A percentile compares a stretch with the other conserved stretches of the same genome.
These are phyloP conservation scores for Starmerella riodocensis DNA, from an alignment of 805 yeast species.

Conservation along the genomic window DNA sequence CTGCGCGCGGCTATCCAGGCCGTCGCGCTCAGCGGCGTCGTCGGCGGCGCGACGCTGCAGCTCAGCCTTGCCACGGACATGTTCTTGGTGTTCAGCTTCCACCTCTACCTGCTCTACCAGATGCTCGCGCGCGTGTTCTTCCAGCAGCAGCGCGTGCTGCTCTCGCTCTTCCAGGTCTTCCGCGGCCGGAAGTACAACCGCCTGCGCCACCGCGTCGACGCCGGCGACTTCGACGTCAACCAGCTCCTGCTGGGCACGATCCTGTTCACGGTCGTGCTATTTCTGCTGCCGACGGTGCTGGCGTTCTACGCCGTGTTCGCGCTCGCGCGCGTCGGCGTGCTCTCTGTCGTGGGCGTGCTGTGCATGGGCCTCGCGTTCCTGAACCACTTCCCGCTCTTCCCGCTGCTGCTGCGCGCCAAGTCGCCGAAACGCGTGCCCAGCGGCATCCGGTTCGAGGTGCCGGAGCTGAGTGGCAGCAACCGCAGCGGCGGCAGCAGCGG, in stretches of 20 bases:
- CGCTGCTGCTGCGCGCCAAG: slow-evolving; percentile 61
- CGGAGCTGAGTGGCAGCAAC: not conserved
- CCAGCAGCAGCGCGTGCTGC: slow-evolving; percentile 55
- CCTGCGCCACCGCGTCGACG: slow-evolving; percentile 73
- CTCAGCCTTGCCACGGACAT: slow-evolving; percentile 56
- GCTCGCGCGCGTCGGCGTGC: slow-evolving; percentile 38
- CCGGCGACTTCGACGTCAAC: slow-evolving; percentile 70
- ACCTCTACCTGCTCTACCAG: slow-evolving; percentile 61
- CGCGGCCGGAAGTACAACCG: slow-evolving; percentile 81
- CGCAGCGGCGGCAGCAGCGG: not conserved
- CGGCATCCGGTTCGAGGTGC: slow-evolving; percentile 32
- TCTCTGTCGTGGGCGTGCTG: slow-evolving; percentile 37
- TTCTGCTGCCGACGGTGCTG: slow-evolving; percentile 72
- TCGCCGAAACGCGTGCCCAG: slow-evolving; percentile 61
- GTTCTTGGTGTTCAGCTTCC: slow-evolving; percentile 49
- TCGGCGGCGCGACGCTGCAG: slow-evolving; percentile 55
- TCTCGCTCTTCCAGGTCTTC: slow-evolving; percentile 69
- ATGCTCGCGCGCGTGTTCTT: slow-evolving; percentile 67
- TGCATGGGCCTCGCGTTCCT: slow-evolving; percentile 51
- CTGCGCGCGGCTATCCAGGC: slow-evolving; percentile 3
- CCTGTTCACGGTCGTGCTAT: slow-evolving; percentile 63
- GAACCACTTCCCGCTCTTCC: slow-evolving; percentile 81
- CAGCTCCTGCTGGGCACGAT: slow-evolving; percentile 81
- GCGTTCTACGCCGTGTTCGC: slow-evolving; percentile 75
- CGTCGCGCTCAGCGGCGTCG: slow-evolving; percentile 30